Conservation (phyloP, 768 basidiomycete species). For the Galerina sulciceps region DNA sequence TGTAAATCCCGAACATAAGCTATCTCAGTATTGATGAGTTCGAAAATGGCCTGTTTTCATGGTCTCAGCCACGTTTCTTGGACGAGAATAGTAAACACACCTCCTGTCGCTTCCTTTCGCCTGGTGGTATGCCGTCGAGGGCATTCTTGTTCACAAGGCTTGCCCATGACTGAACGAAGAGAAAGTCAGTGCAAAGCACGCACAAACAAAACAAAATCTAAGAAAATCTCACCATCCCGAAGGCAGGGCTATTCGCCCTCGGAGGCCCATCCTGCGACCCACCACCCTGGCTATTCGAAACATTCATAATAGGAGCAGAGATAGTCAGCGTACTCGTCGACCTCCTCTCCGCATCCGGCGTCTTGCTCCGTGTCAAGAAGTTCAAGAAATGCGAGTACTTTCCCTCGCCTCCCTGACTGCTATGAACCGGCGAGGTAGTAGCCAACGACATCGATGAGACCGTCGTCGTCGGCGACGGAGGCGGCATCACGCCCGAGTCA, state of each 20-base stretch:
- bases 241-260: conserved; percentile 60
- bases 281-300: conserved; percentile 4
- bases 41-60: conserved; percentile 77
- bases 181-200: neutral
- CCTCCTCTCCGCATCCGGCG: conserved; percentile 41
- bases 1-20: conserved; percentile 93
- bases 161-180: conserved; percentile 75
- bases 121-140: conserved; percentile 75
- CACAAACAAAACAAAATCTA: neutral
- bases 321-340: conserved; percentile 51
- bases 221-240: conserved; percentile 59
- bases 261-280: conserved; percentile 33
- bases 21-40: conserved; percentile 89
- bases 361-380: conserved; percentile 68
- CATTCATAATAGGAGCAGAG: conserved; percentile 66
- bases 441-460: conserved; percentile 24
- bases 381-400: conserved; percentile 58
- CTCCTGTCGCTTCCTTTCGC: conserved; percentile 89
- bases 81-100: conserved; percentile 34
- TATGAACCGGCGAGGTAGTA: conserved; percentile 6
- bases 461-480: conserved; percentile 47
- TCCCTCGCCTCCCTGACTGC: conserved; percentile 23
- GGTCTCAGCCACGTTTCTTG: neutral
- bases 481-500: conserved; percentile 35
- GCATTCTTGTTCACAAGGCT: conserved; percentile 88